Percentiles rank a stretch among this genome's conserved stretches.
Conservation (phyloP, 1,284 basidiomycete genomes). For the Pyrrhoderma noxium region DNA sequence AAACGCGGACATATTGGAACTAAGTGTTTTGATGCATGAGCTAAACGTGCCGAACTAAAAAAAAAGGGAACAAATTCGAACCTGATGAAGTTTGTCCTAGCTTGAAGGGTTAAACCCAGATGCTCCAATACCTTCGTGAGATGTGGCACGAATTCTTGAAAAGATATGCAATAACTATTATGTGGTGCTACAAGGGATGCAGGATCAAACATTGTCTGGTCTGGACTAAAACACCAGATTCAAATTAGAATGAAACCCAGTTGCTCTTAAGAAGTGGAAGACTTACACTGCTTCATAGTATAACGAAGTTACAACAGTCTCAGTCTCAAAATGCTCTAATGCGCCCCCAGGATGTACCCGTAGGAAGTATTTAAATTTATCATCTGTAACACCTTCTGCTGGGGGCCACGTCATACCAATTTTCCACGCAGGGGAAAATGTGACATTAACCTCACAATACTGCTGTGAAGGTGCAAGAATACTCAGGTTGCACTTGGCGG, state of each 20-base stretch:
- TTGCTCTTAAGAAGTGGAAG: not conserved
- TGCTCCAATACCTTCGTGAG: constrained; percentile 69
- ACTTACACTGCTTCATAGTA: constrained; percentile 27
- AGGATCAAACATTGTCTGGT: constrained; percentile 14
- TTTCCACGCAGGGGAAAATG: constrained; percentile 63
- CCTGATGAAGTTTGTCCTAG: constrained; percentile 73
- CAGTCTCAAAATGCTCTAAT: constrained; percentile 25
- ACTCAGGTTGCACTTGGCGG: constrained; percentile 66
- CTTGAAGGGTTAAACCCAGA: constrained; percentile 70
- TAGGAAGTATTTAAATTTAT: constrained; percentile 72
- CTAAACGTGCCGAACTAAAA: not conserved
- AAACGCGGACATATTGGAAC: constrained; percentile 67
- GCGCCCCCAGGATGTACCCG: constrained; percentile 49
- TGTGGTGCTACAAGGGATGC: constrained; percentile 49
- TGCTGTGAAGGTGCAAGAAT: constrained; percentile 62
- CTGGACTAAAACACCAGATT: constrained; percentile 9
- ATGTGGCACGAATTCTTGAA: constrained; percentile 69
- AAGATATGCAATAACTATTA: constrained; percentile 75
- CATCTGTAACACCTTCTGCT: constrained; percentile 55
- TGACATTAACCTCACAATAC: constrained; percentile 68
- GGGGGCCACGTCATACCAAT: constrained; percentile 67
- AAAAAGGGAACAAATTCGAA: constrained; percentile 32
- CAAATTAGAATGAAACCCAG: not conserved
- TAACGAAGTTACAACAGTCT: constrained; percentile 24
- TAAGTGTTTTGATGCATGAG: constrained; percentile 26